Evolutionary conservation across 345 rosid species (phyloP), one percentile per base, ranked within the genome.

Genomic region (Hibiscus syriacus): DNA sequence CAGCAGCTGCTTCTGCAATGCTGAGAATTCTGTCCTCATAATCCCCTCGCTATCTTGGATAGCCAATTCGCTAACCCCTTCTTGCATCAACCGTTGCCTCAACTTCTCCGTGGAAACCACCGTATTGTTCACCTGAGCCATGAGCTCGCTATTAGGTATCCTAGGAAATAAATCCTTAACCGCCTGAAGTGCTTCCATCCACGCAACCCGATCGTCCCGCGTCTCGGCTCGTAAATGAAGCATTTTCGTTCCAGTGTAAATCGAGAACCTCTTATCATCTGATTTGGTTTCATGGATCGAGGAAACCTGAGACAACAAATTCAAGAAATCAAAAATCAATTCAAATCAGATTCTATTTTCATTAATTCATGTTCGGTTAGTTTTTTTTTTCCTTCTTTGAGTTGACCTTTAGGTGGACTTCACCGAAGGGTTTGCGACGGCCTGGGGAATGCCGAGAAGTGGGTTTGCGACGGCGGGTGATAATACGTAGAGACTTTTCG

Each of bases 91-190:
- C 67, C 80, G 79, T 66, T 84, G 81, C 80, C 97, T 86, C 84
- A 94, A 77, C 76, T 84, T 93, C 56, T 94, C 91, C 0, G 95
- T 91, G 0, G 96, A 89, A 67, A 90, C 78, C 1, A 80, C 70
- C 62, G 82, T 75, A 66, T 83, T 79, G 22, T 84, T 81, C 12
- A 77, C 55, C 0, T 95, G 92, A 69, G 88, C 93, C 99, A 91
- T 86, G 69, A 94, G 75, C 66, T 94, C 98, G 39, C 96, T 82
- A 76, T 91, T 94, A 14, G 97, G 92, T 80, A 94, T 87, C 68
- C 98, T 82, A 19, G 99, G 99, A 67, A 89, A 94, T 93, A 94
- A 76, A 55, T 94, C 96, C 72, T 94, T 94, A 29, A 94, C 89
- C 5, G 98, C 97, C 78, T 83, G 89, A 70, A 94, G 72, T 17